Evolutionary conservation across 73 alveolate genomes (phyloP), one percentile per base, ranked within the genome.

Genomic region (Effrenium voratum): DNA sequence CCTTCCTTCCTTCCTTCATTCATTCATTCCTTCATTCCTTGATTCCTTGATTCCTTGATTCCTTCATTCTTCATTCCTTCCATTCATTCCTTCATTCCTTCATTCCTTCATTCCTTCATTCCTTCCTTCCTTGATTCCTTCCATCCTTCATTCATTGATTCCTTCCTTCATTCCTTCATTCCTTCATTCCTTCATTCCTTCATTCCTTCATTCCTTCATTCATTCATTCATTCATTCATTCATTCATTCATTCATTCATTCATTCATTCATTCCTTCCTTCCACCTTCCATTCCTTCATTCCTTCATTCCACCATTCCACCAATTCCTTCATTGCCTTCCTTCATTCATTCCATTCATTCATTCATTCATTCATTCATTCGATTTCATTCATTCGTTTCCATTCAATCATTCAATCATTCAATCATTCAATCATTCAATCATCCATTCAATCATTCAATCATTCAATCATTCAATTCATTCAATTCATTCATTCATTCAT

Each of bases 191-290:
- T 3, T 24, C 80, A 68, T 68, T 1, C 80, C 13, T 68, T 68
- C 80, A 68, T 24, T 68, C 80, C 34, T 66, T 66, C 79, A 66
- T 66, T 66, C 79, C 34, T 66, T 66, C 79, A 66, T 66, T 66
- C 79, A 12, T 26, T 66, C 79, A 66, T 66, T 70, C 79, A 12
- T 66, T 66, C 79, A 66, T 66, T 19, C 79, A 12, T 66, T 19
- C 79, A 66, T 22, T 19, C 80, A 13, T 66, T 19, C 79, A 66
- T 66, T 19, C 79, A 12, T 66, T 19, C 79, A 66, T 66, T 19
- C 79, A 12, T 66, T 66, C 79, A 66, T 28, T 19, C 79, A 12
- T 66, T 66, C 79, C 6, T 66, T 66, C 68, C 12, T 55, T 55
- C 68, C n/a, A n/a, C n/a, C n/a, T n/a, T n/a, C n/a, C n/a, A n/a